Base-by-base conservation (phyloP, 768 basidiomycete species). In the Baorangia bicolor region DNA sequence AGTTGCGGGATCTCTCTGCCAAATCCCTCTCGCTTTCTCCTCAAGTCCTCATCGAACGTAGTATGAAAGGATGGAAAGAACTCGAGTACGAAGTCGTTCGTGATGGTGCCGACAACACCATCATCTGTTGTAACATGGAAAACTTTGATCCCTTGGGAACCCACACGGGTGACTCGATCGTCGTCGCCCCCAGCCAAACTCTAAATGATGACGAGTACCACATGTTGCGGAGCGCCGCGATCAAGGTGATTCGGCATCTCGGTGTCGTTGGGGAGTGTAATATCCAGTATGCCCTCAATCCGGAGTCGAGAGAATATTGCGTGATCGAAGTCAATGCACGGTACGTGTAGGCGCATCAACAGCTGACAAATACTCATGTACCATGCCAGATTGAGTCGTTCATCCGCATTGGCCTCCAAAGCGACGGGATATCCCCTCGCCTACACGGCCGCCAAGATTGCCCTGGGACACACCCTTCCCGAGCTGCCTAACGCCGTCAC, bases 61-160 rank as follows among this genome's bases (percentile, higher is more conserved):
- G 90, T 63, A 91, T 99, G 88, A 98, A 98, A 75, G 97, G 97
- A 30, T 99, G 97, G 97, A 99, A 99, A 72, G 97, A 99, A 75
- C 82, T 98, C 59, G 97, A 99, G 75, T 99, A 98, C 64, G 97
- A 99, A 72, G 97, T 99, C 58, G 97, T 98, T 66, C 90, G 97
- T 51, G 97, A 99, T 70, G 94, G 82, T 62, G 96, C 96, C 48
- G 97, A 99, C 75, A 97, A 98, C 78, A 98, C 95, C 27, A 99
- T 99, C 74, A 98, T 98, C 65, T 98, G 95, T 77, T 98, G 96
- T 76, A 95, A 95, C 74, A 96, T 96, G 93, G 93, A 98, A 76
- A 98, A 99, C 76, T 99, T 99, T 62, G 97, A 99, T 69, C 97
- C 97, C 35, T 88, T 98, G 56, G 97, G 97, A 60, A 98, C 93